Evolutionary conservation across 371 early-diverging fungal species (phyloP), one percentile per base, ranked within the genome.

Genomic region (Dichotomocladium elegans): DNA sequence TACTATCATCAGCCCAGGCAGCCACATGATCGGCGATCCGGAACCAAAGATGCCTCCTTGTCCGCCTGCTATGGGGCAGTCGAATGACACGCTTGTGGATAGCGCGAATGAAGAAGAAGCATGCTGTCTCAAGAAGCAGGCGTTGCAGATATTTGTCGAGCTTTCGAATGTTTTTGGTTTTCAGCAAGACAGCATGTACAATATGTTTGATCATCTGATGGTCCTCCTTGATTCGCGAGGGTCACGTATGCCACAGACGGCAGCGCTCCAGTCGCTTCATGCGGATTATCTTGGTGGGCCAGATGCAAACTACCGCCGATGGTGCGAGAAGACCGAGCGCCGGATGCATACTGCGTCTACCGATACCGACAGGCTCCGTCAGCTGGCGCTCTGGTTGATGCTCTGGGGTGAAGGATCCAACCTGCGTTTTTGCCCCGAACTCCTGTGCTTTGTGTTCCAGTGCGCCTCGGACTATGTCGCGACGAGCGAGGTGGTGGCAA

Each of bases 391-490:
- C 27, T 93, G 85, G 72, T 73, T 91, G 30, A 61, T 90, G 24
- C 69, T 94, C n/a, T 94, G 94, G 94, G 92, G 85, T 15, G 94
- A 94, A 63, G 91, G 90, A 15, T 77, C 90, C 0, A 84, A 85
- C 14, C 57, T 94, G 35, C 86, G 94, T 14, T 90, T 88, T 63
- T 75, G 81, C 4, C 82, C 92, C 25, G 93, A 93, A 71, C 78
- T 74, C 27, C 73, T 94, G 12, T 90, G 92, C 60, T 93, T 92
- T 58, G 56, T 93, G 14, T 93, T 85, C 64, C 87, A 88, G 62
- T 61, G 88, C 2, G 92, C 93, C 2, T 63, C 77, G 17, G 86
- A 86, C 45, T 72, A 81, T 26, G 69, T 66, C 52, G 37, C 50
- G 10, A 41, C 37, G 8, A 27, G 27, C 0, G 55, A 53, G 2